phyloP scores from a whole-genome alignment of 805 yeast species.

The Komagataella pseudopastoris region DNA sequence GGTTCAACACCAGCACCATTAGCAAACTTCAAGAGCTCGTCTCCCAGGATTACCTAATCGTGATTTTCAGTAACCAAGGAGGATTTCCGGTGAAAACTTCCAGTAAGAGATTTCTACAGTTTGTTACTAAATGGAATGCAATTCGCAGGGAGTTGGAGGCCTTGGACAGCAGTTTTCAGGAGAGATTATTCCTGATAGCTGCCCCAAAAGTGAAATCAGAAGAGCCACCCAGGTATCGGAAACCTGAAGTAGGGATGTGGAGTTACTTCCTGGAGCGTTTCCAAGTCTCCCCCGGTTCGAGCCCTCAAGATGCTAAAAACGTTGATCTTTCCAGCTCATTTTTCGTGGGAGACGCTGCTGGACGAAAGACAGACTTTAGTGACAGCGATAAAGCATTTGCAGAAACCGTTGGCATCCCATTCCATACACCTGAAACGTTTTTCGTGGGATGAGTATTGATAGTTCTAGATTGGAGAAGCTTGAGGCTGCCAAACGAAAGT shows the following conservation, averaged over 20 bases:
- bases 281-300: neutral
- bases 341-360: constrained; percentile 97
- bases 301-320: constrained; percentile 3
- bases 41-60: constrained; percentile 23
- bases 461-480: neutral
- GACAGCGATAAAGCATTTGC: constrained; percentile 73
- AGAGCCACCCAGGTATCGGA: constrained; percentile 37
- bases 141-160: constrained; percentile 19
- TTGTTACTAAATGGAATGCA: constrained; percentile 25
- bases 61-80: constrained; percentile 82
- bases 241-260: constrained; percentile 79
- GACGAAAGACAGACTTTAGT: constrained; percentile 65
- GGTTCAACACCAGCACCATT: constrained; percentile 21
- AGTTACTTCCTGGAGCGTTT: constrained; percentile 20
- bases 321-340: constrained; percentile 33
- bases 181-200: constrained; percentile 39
- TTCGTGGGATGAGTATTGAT: constrained; percentile 3
- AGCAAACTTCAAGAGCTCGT: constrained; percentile 12
- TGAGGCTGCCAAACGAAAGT: neutral
- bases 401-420: constrained; percentile 31
- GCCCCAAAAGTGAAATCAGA: constrained; percentile 32
- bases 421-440: constrained; percentile 52
- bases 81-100: constrained; percentile 32
- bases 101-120: constrained; percentile 21
- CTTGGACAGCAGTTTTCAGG: constrained; percentile 7